Percentiles rank a stretch among this genome's conserved stretches.
Evolutionary conservation across 768 basidiomycete genomes (phyloP).

Genomic region (Macrolepiota fuliginosa): DNA sequence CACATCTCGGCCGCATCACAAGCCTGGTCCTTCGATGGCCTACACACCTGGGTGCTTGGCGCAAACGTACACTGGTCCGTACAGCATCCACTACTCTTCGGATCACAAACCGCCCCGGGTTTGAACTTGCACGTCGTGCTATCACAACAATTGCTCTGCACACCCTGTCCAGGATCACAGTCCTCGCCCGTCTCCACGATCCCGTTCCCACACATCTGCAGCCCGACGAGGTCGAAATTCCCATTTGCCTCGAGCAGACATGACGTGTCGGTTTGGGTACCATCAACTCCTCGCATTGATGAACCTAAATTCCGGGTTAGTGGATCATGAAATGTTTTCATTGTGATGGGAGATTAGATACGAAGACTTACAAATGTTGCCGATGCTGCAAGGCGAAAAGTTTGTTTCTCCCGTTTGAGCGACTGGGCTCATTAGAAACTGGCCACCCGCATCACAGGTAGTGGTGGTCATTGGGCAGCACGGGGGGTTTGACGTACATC

Average conservation of each 20-base stretch:
- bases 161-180: conserved; percentile 75
- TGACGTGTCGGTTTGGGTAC: conserved; percentile 50
- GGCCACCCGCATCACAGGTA: conserved; percentile 60
- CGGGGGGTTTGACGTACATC: conserved; percentile 50
- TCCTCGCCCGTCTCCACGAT: conserved; percentile 84
- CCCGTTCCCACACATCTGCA: conserved; percentile 81
- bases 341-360: conserved; percentile 4
- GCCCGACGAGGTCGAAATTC: conserved; percentile 45
- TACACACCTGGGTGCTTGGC: conserved; percentile 63
- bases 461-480: conserved; percentile 71
- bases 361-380: conserved; percentile 71
- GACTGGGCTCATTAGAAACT: conserved; percentile 87
- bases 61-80: conserved; percentile 68
- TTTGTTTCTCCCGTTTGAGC: conserved; percentile 56
- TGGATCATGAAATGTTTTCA: not conserved
- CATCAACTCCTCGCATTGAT: conserved; percentile 48
- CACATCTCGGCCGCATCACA: conserved; percentile 79
- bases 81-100: conserved; percentile 74
- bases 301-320: conserved; percentile 43
- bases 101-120: conserved; percentile 73
- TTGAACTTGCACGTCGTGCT: conserved; percentile 71
- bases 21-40: conserved; percentile 57
- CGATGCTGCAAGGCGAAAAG: conserved; percentile 79
- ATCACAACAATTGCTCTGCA: conserved; percentile 71
- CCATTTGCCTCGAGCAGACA: conserved; percentile 66